phyloP scores from a whole-genome alignment of 805 yeast species.

The Saturnispora halmiae region DNA sequence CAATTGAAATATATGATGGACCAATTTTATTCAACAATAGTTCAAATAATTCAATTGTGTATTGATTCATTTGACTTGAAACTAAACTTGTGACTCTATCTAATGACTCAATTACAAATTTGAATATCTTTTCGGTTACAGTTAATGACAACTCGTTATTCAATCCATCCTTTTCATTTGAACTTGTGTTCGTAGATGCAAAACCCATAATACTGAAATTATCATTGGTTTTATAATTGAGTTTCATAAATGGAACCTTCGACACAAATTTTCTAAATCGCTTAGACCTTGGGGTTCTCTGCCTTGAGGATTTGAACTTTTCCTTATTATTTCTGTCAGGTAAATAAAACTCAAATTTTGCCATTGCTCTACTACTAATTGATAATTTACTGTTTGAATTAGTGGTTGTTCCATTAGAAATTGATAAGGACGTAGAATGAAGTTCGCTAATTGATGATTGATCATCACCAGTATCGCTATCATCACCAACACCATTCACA shows the following conservation, averaged over 20 bases:
- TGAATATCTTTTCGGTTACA: constrained; percentile 54
- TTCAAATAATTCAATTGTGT: constrained; percentile 58
- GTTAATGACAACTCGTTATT: constrained; percentile 29
- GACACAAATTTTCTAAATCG: constrained; percentile 22
- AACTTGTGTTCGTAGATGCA: neutral
- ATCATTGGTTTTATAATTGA: constrained; percentile 31
- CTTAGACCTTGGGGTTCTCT: constrained; percentile 14
- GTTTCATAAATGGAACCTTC: constrained; percentile 41
- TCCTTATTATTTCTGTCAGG: constrained; percentile 14
- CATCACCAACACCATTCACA: constrained; percentile 2
- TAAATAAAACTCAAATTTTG: constrained; percentile 10
- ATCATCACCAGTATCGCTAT: neutral
- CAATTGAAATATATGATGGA: constrained; percentile 62
- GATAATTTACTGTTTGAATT: neutral
- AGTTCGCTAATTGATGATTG: no score
- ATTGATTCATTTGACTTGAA: constrained; percentile 51
- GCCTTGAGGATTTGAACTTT: constrained; percentile 12
- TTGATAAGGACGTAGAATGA: no score
- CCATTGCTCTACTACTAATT: constrained; percentile 6
- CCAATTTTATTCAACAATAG: constrained; percentile 63
- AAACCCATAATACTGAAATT: constrained; percentile 10
- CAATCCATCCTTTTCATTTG: constrained; percentile 9
- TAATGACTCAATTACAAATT: constrained; percentile 66
- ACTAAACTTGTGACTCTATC: constrained; percentile 68
- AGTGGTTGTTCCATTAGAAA: no score